Evolutionary conservation across 352 stramenopile genomes (phyloP), one percentile per base, ranked within the genome.

Genomic region (Globisporangium polare): DNA sequence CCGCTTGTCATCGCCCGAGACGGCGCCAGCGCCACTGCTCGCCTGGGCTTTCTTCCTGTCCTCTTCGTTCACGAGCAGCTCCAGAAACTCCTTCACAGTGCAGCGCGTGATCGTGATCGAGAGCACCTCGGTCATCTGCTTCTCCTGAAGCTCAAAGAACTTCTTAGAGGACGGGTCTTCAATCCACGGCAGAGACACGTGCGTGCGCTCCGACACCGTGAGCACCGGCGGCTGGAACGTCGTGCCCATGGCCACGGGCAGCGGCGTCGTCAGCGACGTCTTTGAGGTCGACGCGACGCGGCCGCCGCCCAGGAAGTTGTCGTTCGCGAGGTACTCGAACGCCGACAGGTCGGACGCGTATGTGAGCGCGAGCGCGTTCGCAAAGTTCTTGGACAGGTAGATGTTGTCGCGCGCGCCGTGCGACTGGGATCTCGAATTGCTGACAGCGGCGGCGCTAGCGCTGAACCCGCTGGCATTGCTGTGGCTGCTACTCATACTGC

Each of bases 361-460:
- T 10, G 82, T 65, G 0, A 94, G 53, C 10, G 75, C 68, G 15
- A 94, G 67, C 5, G 84, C 82, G 58, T 87, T 73, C 6, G 77
- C 65, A 62, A 91, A 92, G 46, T 89, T 74, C 59, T 89, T 94
- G 46, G 82, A 85, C 47, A 94, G 62, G 37, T 84, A 88, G 20
- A 86, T 62, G 5, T 77, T 70, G 49, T 66, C 67, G 37, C 60
- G 65, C 9, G 67, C 61, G 8, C 49, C 27, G 33, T 22, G 17
- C 18, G 50, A 56, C 29, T 56, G 50, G 9, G 50, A 29, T 7
- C 27, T 7, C 7, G 49, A 54, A 17, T 10, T 50, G 27, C 22
- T 78, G 43, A 47, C 53, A 59, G 26, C 55, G 37, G 26, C 53
- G 74, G 47, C 29, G 43, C 20, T 49, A 3, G 39, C 39, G 17